A percentile compares a stretch with the other conserved stretches of the same genome.
Evolutionary conservation across 805 yeast genomes (phyloP).

Genomic region (Pichia eremophila): DNA sequence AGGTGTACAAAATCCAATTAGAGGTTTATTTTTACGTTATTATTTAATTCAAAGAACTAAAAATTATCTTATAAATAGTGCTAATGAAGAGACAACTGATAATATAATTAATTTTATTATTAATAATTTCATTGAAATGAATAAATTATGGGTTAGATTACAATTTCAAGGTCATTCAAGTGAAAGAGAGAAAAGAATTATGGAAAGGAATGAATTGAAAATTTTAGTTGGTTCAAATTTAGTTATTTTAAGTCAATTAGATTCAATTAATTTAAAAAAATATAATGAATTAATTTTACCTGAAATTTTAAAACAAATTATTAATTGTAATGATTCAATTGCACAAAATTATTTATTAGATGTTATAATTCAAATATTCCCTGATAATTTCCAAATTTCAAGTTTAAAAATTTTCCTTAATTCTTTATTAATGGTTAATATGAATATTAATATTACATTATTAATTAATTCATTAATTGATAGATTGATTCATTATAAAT

Average conservation of each 20-base stretch:
- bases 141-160: conserved; percentile 91
- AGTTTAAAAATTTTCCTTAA: conserved; percentile 61
- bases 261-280: conserved; percentile 51
- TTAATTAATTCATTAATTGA: conserved; percentile 64
- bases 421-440: conserved; percentile 58
- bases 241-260: conserved; percentile 79
- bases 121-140: conserved; percentile 92
- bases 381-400: conserved; percentile 78
- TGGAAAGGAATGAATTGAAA: conserved; percentile 81
- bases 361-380: conserved; percentile 88
- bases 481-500: conserved; percentile 50
- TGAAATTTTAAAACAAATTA: conserved; percentile 73
- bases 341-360: conserved; percentile 91
- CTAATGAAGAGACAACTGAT: conserved; percentile 15
- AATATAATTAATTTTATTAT: conserved; percentile 74
- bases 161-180: conserved; percentile 93
- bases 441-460: conserved; percentile 57
- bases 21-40: conserved; percentile 86
- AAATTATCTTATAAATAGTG: conserved; percentile 39
- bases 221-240: conserved; percentile 89
- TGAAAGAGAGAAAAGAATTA: conserved; percentile 62
- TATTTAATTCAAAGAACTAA: conserved; percentile 80
- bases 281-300: conserved; percentile 57
- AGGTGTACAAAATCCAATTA: conserved; percentile 90
- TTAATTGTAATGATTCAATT: conserved; percentile 83